Conservation (phyloP, 345 rosid genomes). For the Zanthoxylum bungeanum region DNA sequence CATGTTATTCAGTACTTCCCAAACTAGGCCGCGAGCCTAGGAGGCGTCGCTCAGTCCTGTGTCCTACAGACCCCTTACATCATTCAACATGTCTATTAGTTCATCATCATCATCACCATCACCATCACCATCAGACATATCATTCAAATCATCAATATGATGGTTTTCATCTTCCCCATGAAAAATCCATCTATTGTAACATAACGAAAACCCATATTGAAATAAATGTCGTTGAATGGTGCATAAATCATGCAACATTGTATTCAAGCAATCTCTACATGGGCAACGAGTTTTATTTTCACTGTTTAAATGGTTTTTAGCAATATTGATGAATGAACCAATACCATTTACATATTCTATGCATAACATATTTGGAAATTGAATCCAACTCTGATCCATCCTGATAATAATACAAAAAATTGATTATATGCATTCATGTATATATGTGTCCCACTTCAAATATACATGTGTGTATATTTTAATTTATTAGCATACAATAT, state of each 20-base stretch:
- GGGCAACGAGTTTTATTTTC: neutral
- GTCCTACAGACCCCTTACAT: no score
- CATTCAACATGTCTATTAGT: neutral
- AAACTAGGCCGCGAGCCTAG: no score
- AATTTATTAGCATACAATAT: no score
- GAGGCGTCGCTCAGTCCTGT: no score
- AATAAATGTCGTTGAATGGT: neutral
- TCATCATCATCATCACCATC: neutral
- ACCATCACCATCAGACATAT: neutral
- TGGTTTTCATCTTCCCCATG: neutral
- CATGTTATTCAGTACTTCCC: no score
- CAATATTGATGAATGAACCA: neutral
- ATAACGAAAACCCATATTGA: neutral
- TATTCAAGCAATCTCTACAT: neutral
- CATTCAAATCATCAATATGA: neutral
- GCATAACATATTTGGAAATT: neutral
- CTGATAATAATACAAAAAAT: no score
- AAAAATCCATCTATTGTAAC: neutral
- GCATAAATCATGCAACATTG: neutral
- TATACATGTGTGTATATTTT: no score
- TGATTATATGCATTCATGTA: no score
- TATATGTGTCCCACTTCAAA: no score
- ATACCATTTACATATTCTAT: neutral
- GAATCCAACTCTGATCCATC: neutral
- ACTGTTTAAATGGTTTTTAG: neutral